A percentile compares a stretch with the other conserved stretches of the same genome.
Conservation (phyloP, 2,329 filamentous ascomycete genomes). For the Cadophora luteo-olivacea region DNA sequence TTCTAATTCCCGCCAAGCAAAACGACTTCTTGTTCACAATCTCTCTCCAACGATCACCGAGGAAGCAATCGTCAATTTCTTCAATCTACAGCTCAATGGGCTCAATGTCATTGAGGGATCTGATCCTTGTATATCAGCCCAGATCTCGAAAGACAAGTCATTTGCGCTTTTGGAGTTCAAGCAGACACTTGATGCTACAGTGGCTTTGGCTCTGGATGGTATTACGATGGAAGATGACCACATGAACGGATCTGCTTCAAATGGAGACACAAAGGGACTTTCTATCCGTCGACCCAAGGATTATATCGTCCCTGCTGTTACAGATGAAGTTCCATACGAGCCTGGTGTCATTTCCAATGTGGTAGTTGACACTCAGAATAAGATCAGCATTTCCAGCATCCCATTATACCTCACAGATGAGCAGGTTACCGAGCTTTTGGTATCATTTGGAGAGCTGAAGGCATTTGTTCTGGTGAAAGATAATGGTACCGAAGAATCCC, state of each 20-base stretch:
- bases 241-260: slow-evolving; percentile 59
- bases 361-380: slow-evolving; percentile 92
- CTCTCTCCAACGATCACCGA: slow-evolving; percentile 76
- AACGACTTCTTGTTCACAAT: slow-evolving; percentile 88
- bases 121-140: slow-evolving; percentile 85
- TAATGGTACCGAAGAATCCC: slow-evolving; percentile 80
- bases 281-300: slow-evolving; percentile 90
- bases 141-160: slow-evolving; percentile 77
- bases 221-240: slow-evolving; percentile 82
- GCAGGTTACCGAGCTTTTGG: slow-evolving; percentile 87
- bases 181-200: slow-evolving; percentile 83
- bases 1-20: slow-evolving; percentile 91
- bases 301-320: slow-evolving; percentile 88
- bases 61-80: slow-evolving; percentile 80
- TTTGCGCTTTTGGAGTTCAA: slow-evolving; percentile 95
- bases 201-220: slow-evolving; percentile 88
- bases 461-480: slow-evolving; percentile 92
- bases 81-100: slow-evolving; percentile 97
- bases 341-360: slow-evolving; percentile 78
- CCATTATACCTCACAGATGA: slow-evolving; percentile 88
- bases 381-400: slow-evolving; percentile 91
- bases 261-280: slow-evolving; percentile 62
- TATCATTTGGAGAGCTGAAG: slow-evolving; percentile 91
- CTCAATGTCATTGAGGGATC: slow-evolving; percentile 85
- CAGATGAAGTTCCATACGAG: slow-evolving; percentile 75